These are phyloP conservation scores for Arachnomyces sp. DNA, from an alignment of 2,329 filamentous ascomycete genomes.

Conservation along the genomic window DNA sequence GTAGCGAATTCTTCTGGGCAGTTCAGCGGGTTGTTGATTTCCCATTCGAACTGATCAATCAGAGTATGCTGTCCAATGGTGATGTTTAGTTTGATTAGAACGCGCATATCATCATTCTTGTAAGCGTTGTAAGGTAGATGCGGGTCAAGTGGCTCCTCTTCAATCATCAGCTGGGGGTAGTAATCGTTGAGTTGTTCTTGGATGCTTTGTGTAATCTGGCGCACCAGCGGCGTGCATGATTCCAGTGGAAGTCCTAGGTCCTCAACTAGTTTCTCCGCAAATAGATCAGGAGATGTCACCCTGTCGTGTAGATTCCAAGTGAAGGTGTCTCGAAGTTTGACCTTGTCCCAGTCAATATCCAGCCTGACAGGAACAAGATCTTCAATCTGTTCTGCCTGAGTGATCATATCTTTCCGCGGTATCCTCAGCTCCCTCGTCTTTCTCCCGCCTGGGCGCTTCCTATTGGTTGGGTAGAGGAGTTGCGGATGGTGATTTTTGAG, in stretches of 20 bases:
- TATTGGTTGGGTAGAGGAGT: conserved; percentile 72
- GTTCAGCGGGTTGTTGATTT: conserved; percentile 91
- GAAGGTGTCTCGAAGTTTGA: conserved; percentile 92
- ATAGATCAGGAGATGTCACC: conserved; percentile 68
- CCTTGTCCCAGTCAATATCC: conserved; percentile 91
- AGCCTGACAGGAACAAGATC: conserved; percentile 85
- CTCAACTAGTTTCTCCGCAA: conserved; percentile 83
- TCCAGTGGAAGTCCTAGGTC: conserved; percentile 72
- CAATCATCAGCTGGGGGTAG: conserved; percentile 74
- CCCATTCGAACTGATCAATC: conserved; percentile 98
- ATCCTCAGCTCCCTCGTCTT: conserved; percentile 67
- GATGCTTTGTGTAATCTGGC: conserved; percentile 63
- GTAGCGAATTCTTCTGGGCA: conserved; percentile 90
- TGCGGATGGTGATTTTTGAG: conserved; percentile 55
- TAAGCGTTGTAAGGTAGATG: conserved; percentile 86
- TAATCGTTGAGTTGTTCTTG: conserved; percentile 88
- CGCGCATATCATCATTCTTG: conserved; percentile 98
- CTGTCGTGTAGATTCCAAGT: conserved; percentile 98
- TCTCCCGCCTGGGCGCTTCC: conserved; percentile 68
- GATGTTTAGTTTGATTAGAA: conserved; percentile 92
- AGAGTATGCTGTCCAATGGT: conserved; percentile 92
- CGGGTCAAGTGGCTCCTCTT: conserved; percentile 83
- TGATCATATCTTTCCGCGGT: conserved; percentile 68
- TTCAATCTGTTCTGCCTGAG: conserved; percentile 84
- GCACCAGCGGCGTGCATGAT: conserved; percentile 46